Conservation (phyloP, 257 asterid species). For the Solanum lignicaule region DNA sequence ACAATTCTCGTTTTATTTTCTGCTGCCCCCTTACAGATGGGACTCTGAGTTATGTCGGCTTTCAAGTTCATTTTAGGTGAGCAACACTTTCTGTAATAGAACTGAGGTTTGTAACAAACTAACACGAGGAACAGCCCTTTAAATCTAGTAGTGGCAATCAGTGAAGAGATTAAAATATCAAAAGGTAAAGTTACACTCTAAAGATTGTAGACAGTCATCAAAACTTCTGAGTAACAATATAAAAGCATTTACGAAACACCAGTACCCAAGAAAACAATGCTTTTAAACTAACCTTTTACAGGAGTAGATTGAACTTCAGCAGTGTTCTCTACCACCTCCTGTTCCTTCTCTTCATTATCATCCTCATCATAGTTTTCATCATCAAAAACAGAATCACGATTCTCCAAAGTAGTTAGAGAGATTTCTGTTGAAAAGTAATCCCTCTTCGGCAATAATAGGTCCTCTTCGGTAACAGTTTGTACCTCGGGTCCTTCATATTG, state of each 20-base stretch:
- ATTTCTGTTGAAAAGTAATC: conserved; percentile 57
- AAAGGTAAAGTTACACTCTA: background rate
- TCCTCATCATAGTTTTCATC: conserved; percentile 96
- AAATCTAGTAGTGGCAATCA: background rate
- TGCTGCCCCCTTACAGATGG: background rate
- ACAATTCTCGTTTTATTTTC: background rate
- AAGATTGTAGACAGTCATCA: background rate
- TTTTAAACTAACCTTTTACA: conserved; percentile 39
- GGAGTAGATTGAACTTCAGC: conserved; percentile 26
- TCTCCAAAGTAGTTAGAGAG: conserved; percentile 39
- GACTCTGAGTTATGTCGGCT: background rate
- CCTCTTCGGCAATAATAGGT: conserved; percentile 64
- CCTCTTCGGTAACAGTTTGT: conserved; percentile 83
- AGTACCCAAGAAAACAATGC: background rate
- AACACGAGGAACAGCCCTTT: background rate
- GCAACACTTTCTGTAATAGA: background rate
- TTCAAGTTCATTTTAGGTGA: background rate
- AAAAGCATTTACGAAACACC: background rate
- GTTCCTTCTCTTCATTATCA: conserved; percentile 42
- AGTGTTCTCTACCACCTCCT: conserved; percentile 30
- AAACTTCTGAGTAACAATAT: background rate
- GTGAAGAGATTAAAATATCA: background rate
- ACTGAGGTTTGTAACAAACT: background rate
- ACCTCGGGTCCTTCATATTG: conserved; percentile 99
- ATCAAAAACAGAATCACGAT: conserved; percentile 55